Conservation (phyloP, 1,284 basidiomycete species). For the Pyrrhoderma lamaoense region DNA sequence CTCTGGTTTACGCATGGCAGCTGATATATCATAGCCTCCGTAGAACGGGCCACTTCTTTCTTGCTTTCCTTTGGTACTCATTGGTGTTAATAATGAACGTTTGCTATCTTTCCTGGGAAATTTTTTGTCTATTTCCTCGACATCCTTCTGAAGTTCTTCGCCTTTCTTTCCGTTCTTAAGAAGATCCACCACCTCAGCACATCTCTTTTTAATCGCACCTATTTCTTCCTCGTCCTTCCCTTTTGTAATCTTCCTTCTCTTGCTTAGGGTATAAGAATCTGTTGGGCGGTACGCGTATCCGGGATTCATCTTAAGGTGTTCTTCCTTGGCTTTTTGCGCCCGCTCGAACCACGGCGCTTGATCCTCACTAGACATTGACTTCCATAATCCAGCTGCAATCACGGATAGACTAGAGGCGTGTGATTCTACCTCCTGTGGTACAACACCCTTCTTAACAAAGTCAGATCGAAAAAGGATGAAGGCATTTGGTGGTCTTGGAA, state of each 20-base stretch:
- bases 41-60: too few species aligned
- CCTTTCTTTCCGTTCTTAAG: constrained; percentile 6
- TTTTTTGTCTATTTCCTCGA: too few species aligned
- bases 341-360: constrained; percentile 43
- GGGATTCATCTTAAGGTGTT: constrained; percentile 39
- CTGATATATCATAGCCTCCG: too few species aligned
- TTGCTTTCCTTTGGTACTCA: too few species aligned
- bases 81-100: too few species aligned
- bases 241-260: constrained; percentile 22
- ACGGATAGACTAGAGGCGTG: constrained; percentile 54
- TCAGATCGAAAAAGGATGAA: constrained; percentile 92
- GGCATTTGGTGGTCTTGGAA: constrained; percentile 85
- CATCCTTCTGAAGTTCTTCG: too few species aligned
- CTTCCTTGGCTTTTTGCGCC: constrained; percentile 43
- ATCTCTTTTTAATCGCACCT: neutral
- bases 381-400: constrained; percentile 50
- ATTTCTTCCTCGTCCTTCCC: constrained; percentile 9
- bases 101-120: too few species aligned
- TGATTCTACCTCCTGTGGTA: constrained; percentile 28
- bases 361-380: constrained; percentile 35
- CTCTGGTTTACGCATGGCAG: too few species aligned
- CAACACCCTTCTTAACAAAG: constrained; percentile 44
- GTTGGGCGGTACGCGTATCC: constrained; percentile 41
- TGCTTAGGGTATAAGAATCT: constrained; percentile 24
- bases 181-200: constrained; percentile 8